A percentile compares a stretch with the other conserved stretches of the same genome.
Evolutionary conservation across 768 basidiomycete genomes (phyloP).

Genomic region (Amanita pseudoporphyria): DNA sequence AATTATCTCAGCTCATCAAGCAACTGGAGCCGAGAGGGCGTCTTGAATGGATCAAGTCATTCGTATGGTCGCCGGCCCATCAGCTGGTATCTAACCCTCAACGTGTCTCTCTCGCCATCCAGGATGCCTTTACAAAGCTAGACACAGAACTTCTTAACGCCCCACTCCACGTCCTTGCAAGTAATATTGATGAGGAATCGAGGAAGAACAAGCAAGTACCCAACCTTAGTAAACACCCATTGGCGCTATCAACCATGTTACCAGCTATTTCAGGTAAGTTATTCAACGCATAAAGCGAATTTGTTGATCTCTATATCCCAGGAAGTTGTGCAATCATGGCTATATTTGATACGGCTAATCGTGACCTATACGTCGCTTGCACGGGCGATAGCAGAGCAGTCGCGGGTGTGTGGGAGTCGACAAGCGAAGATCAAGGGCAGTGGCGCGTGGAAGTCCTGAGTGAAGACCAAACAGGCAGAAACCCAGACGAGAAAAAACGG

Average conservation of each 20-base stretch:
- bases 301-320: slow-evolving; percentile 14
- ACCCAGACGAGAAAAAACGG: slow-evolving; percentile 77
- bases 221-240: slow-evolving; percentile 61
- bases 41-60: slow-evolving; percentile 29
- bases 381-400: slow-evolving; percentile 95
- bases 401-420: slow-evolving; percentile 82
- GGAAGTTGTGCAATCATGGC: slow-evolving; percentile 92
- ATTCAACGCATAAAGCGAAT: slow-evolving; percentile 9
- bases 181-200: slow-evolving; percentile 40
- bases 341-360: slow-evolving; percentile 74
- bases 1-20: slow-evolving; percentile 50
- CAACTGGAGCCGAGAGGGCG: slow-evolving; percentile 21
- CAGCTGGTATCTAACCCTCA: slow-evolving; percentile 32
- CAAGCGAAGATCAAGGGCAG: slow-evolving; percentile 49
- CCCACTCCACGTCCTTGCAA: slow-evolving; percentile 63
- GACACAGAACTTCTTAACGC: slow-evolving; percentile 78
- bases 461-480: slow-evolving; percentile 95
- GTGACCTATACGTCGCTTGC: slow-evolving; percentile 81
- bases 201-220: slow-evolving; percentile 44
- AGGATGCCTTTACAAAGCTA: slow-evolving; percentile 70
- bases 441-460: slow-evolving; percentile 94
- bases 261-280: slow-evolving; percentile 73
- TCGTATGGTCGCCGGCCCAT: slow-evolving; percentile 25
- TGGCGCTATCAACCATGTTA: slow-evolving; percentile 62
- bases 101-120: slow-evolving; percentile 56